These are phyloP conservation scores for Byssothecium circinans DNA, from an alignment of 2,329 filamentous ascomycete genomes.

Conservation along the genomic window DNA sequence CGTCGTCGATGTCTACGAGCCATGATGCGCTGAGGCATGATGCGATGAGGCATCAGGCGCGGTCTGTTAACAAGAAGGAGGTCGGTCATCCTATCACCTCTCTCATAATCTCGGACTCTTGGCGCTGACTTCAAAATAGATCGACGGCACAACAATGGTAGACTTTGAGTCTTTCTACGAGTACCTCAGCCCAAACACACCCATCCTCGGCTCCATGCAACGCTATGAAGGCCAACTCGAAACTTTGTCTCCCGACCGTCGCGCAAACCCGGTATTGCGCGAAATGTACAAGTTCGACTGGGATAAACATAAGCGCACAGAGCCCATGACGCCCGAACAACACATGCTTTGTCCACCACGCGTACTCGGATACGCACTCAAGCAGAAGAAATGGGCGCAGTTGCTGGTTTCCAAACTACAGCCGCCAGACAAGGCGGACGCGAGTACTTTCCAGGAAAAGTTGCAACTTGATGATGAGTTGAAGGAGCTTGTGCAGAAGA, in stretches of 20 bases:
- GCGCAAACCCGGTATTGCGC: constrained; percentile 27
- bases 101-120: no score
- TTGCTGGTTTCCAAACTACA: constrained; percentile 3
- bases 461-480: constrained; percentile 6
- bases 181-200: constrained; percentile 4
- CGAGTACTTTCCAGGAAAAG: constrained; percentile 1
- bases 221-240: neutral
- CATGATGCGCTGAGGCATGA: neutral
- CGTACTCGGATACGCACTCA: constrained; percentile 10
- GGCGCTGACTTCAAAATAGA: neutral
- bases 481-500: constrained; percentile 2
- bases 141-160: constrained; percentile 4
- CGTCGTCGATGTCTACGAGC: neutral
- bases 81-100: no score
- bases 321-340: constrained; percentile 6
- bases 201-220: constrained; percentile 2
- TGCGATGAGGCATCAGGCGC: no score
- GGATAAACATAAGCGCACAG: constrained; percentile 1
- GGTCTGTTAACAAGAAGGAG: neutral
- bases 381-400: constrained; percentile 10
- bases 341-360: constrained; percentile 50
- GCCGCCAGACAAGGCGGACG: constrained; percentile 1
- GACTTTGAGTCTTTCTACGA: constrained; percentile 7
- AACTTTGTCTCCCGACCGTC: neutral
- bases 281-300: constrained; percentile 45